Percentiles rank a stretch among this genome's conserved stretches.
These are phyloP conservation scores for Trichocladium antarcticum DNA, from an alignment of 495 filamentous ascomycete genomes.

Conservation along the genomic window DNA sequence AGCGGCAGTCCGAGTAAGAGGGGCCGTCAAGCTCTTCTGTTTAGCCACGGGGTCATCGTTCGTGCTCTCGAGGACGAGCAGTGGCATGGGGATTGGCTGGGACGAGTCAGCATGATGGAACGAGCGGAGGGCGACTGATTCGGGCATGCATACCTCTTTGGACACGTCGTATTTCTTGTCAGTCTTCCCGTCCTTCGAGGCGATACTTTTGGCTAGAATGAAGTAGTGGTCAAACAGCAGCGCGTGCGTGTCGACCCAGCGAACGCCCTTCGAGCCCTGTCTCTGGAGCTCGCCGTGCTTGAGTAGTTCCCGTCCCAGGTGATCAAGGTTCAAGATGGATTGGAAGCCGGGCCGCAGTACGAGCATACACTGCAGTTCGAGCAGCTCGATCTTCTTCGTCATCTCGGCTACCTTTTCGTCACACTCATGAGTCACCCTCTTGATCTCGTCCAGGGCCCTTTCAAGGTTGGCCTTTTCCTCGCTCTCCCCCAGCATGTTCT, in stretches of 20 bases:
- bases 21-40: conserved; percentile 68
- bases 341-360: conserved; percentile 80
- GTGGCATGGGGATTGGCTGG: conserved; percentile 90
- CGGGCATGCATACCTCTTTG: conserved; percentile 56
- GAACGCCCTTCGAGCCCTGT: conserved; percentile 74
- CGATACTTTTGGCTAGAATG: conserved; percentile 74
- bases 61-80: conserved; percentile 80
- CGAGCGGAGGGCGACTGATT: conserved; percentile 4
- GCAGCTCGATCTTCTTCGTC: conserved; percentile 78
- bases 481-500: conserved; percentile 68
- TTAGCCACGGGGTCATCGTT: conserved; percentile 86
- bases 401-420: conserved; percentile 91
- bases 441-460: conserved; percentile 90
- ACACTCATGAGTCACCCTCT: conserved; percentile 80
- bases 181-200: conserved; percentile 55
- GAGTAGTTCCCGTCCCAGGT: conserved; percentile 81
- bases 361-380: conserved; percentile 72
- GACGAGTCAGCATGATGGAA: conserved; percentile 1
- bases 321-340: conserved; percentile 79
- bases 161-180: conserved; percentile 91
- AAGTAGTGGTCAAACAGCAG: conserved; percentile 95
- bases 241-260: conserved; percentile 83
- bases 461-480: conserved; percentile 84
- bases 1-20: conserved; percentile 41
- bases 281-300: conserved; percentile 83